Conservation (phyloP, 305 asterid species). For the Plantago coronopus region DNA sequence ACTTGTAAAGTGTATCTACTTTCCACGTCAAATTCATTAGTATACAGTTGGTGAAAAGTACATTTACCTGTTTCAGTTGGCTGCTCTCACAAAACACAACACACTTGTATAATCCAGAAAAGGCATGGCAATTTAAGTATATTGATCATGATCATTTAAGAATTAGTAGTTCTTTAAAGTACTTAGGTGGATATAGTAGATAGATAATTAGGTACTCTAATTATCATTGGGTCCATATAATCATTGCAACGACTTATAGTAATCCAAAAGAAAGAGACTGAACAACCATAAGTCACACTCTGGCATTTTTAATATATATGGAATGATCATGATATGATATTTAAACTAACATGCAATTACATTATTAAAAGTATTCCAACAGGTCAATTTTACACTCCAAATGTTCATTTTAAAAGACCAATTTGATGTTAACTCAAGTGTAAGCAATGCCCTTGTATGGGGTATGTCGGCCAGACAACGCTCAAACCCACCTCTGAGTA, state of each 20-base stretch:
- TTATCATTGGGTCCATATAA: constrained; percentile 28
- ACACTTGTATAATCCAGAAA: too few species aligned
- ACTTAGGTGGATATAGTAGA: neutral
- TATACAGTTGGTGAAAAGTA: neutral
- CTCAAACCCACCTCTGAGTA: too few species aligned
- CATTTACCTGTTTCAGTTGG: too few species aligned
- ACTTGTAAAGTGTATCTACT: neutral
- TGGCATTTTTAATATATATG: constrained; percentile 21
- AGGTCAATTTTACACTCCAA: neutral
- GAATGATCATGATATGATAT: constrained; percentile 18
- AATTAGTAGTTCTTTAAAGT: too few species aligned
- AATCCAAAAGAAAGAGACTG: constrained; percentile 24
- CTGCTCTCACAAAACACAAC: too few species aligned
- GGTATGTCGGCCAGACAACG: too few species aligned
- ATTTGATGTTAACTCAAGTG: neutral
- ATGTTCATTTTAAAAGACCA: neutral
- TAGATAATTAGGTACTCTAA: constrained; percentile 29
- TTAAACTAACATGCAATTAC: neutral
- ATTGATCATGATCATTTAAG: too few species aligned
- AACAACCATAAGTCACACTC: constrained; percentile 32
- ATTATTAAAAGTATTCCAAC: neutral
- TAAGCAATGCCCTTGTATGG: too few species aligned
- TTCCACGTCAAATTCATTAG: neutral
- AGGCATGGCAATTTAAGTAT: too few species aligned
- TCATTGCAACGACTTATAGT: constrained; percentile 13